Conservation (phyloP, 2,329 filamentous ascomycete genomes). For the Trichoderma hamatum region DNA sequence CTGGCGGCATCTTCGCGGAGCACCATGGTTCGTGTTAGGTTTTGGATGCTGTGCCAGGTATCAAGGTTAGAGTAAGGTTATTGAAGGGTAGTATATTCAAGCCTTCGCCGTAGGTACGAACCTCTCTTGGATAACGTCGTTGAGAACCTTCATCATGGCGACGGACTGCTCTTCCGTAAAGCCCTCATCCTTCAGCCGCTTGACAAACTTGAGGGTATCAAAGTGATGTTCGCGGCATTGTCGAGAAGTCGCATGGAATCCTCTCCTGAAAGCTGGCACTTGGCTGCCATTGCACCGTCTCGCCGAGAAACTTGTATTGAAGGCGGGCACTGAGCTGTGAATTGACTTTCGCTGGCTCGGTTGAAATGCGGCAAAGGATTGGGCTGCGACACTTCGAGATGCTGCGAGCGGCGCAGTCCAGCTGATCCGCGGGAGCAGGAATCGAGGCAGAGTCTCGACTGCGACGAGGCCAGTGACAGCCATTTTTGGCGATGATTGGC, state of each 20-base stretch:
- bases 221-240: constrained; percentile 85
- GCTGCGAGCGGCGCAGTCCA: constrained; percentile 46
- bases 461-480: constrained; percentile 35
- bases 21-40: constrained; percentile 96
- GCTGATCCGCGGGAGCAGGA: constrained; percentile 59
- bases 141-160: constrained; percentile 97
- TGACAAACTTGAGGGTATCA: constrained; percentile 96
- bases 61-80: background rate
- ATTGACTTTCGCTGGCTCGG: constrained; percentile 30
- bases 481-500: constrained; percentile 31
- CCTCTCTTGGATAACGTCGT: constrained; percentile 97
- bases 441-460: constrained; percentile 52
- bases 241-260: constrained; percentile 68
- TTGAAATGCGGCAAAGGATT: constrained; percentile 29
- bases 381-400: constrained; percentile 31
- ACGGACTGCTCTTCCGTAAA: constrained; percentile 95
- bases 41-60: constrained; percentile 71
- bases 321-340: constrained; percentile 30
- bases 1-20: constrained; percentile 89
- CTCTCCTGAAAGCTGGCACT: constrained; percentile 40
- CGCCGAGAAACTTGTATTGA: constrained; percentile 30
- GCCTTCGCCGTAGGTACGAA: constrained; percentile 36
- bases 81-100: background rate
- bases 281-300: constrained; percentile 9
- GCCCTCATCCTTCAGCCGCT: constrained; percentile 83